phyloP scores from a whole-genome alignment of 2,329 filamentous ascomycete genomes.

The Penicillium fuscoglaucum region DNA sequence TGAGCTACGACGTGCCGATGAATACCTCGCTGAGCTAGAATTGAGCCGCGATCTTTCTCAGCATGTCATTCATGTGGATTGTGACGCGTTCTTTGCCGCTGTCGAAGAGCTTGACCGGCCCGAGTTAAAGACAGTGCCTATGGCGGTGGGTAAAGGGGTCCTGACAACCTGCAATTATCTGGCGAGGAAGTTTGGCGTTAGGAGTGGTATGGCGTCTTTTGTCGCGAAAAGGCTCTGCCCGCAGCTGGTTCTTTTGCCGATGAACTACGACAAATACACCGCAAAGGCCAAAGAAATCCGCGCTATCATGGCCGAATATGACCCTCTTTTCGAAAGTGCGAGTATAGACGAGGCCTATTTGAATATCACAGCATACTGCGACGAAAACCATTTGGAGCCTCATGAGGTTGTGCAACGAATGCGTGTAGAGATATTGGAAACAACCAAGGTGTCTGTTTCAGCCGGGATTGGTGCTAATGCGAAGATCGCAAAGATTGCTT shows the following conservation, averaged over 20 bases:
- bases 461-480: conserved; percentile 93
- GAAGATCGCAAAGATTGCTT: conserved; percentile 91
- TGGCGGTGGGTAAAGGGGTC: conserved; percentile 80
- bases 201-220: conserved; percentile 94
- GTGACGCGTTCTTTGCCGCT: conserved; percentile 95
- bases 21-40: conserved; percentile 78
- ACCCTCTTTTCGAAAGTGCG: conserved; percentile 85
- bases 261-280: conserved; percentile 88
- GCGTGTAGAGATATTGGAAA: conserved; percentile 71
- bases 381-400: conserved; percentile 64
- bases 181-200: conserved; percentile 83
- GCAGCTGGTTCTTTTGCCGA: conserved; percentile 73
- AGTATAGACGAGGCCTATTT: conserved; percentile 96
- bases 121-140: conserved; percentile 81
- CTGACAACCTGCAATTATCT: conserved; percentile 80
- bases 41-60: conserved; percentile 77
- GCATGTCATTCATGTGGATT: conserved; percentile 86
- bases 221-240: conserved; percentile 94
- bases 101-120: conserved; percentile 84
- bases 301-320: conserved; percentile 79
- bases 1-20: conserved; percentile 75
- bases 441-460: conserved; percentile 82
- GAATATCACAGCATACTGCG: conserved; percentile 87
- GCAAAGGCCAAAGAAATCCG: conserved; percentile 88
- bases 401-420: conserved; percentile 75